Evolutionary conservation across 2,329 filamentous ascomycete species (phyloP).

Genomic region (Colletotrichum sp.): DNA sequence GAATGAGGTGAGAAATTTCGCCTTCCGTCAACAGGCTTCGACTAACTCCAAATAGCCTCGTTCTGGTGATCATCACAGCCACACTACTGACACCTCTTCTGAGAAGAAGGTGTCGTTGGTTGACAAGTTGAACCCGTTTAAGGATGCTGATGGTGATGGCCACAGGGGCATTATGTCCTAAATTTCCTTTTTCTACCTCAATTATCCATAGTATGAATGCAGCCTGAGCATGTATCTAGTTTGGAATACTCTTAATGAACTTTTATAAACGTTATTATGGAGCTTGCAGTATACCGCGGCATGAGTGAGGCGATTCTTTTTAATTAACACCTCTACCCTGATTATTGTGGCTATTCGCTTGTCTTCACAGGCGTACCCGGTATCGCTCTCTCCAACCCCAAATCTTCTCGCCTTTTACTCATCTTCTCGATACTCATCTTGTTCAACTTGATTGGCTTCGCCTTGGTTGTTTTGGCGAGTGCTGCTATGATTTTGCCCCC

Average conservation of each 20-base stretch:
- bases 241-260: not conserved
- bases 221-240: not conserved
- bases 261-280: not conserved
- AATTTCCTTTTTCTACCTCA: not conserved
- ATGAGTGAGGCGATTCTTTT: too few species aligned
- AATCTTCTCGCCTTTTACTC: not conserved
- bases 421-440: not conserved
- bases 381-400: not conserved
- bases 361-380: not conserved
- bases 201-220: not conserved
- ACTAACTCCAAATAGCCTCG: not conserved
- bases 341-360: not conserved
- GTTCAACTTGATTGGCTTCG: not conserved
- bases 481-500: not conserved
- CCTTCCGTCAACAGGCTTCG: accelerated
- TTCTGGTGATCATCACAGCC: not conserved
- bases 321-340: accelerated
- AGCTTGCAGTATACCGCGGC: accelerated
- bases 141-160: conserved; percentile 27
- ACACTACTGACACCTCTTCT: not conserved
- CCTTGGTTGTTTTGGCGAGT: not conserved
- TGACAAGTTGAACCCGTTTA: conserved; percentile 27
- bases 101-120: conserved; percentile 21
- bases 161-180: conserved; percentile 27
- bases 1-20: not conserved